These are phyloP conservation scores for Plasmodium malariae DNA, from an alignment of 169 alveolate species.

Conservation along the genomic window DNA sequence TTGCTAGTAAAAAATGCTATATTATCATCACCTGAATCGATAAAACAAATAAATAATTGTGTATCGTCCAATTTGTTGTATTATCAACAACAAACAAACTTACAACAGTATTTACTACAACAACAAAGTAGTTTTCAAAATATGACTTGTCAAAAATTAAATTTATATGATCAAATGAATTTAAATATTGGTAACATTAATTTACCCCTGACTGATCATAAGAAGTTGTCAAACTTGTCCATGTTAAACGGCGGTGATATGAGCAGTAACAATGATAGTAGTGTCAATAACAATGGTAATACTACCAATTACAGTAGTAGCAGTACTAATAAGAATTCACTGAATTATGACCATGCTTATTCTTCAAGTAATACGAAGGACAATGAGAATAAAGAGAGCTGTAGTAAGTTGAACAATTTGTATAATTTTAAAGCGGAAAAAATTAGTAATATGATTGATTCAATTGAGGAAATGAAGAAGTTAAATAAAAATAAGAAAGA, in stretches of 20 bases:
- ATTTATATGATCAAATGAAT: slow-evolving; percentile 37
- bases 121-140: slow-evolving; percentile 40
- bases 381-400: neutral
- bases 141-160: slow-evolving; percentile 9
- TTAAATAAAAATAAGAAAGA: slow-evolving; percentile 48
- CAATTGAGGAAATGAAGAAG: slow-evolving; percentile 71
- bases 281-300: neutral
- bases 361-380: neutral
- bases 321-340: neutral
- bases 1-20: slow-evolving; percentile 65
- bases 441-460: slow-evolving; percentile 70
- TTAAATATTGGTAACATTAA: slow-evolving; percentile 17
- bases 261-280: neutral
- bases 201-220: slow-evolving; percentile 29
- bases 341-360: neutral
- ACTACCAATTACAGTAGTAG: neutral
- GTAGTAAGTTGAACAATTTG: neutral
- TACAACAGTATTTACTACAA: slow-evolving; percentile 59
- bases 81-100: slow-evolving; percentile 56
- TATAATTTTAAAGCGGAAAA: slow-evolving; percentile 47
- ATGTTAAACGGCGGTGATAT: slow-evolving; percentile 8
- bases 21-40: slow-evolving; percentile 60
- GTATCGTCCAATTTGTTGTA: slow-evolving; percentile 55
- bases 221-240: slow-evolving; percentile 34
- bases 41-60: slow-evolving; percentile 71